Evolutionary conservation across 306 rosid genomes (phyloP).

Genomic region (Vigna nakashimae): DNA sequence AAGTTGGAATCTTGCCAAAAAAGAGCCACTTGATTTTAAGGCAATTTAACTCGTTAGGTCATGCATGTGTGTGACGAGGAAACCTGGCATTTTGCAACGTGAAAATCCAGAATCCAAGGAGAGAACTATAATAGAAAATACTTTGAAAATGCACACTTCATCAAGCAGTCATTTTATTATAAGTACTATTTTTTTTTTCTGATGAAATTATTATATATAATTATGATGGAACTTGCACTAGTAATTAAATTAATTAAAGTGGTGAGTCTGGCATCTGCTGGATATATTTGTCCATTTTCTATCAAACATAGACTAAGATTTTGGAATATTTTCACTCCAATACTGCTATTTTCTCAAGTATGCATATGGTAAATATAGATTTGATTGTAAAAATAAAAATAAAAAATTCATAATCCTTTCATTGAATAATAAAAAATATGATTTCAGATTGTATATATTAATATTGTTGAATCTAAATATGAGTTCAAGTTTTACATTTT

Average conservation of each 20-base stretch:
- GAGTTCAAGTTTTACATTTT: fast-evolving
- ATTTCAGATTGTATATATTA: too few relatives aligned
- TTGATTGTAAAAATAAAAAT: not conserved
- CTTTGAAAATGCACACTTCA: slow-evolving; percentile 19
- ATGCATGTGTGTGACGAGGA: slow-evolving; percentile 84
- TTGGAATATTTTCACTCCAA: slow-evolving; percentile 37
- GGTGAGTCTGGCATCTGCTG: slow-evolving; percentile 66
- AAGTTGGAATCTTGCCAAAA: slow-evolving; percentile 44
- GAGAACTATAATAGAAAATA: slow-evolving; percentile 46
- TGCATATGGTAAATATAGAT: slow-evolving; percentile 10
- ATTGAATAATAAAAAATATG: not conserved
- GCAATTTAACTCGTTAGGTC: slow-evolving; percentile 42
- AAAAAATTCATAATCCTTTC: not conserved
- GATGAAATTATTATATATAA: not conserved
- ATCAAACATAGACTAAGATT: slow-evolving; percentile 40
- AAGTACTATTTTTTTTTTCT: too few relatives aligned
- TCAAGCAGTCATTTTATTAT: slow-evolving; percentile 23
- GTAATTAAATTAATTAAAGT: slow-evolving; percentile 43
- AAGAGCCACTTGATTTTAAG: slow-evolving; percentile 28
- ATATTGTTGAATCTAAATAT: too few relatives aligned
- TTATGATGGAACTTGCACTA: slow-evolving; percentile 58
- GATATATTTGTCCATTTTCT: slow-evolving; percentile 57
- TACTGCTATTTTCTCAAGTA: slow-evolving; percentile 5
- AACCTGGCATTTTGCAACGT: slow-evolving; percentile 66
- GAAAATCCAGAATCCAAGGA: slow-evolving; percentile 89